Base-by-base conservation (phyloP, 495 filamentous ascomycete species). In the Bathelium albidoporum region DNA sequence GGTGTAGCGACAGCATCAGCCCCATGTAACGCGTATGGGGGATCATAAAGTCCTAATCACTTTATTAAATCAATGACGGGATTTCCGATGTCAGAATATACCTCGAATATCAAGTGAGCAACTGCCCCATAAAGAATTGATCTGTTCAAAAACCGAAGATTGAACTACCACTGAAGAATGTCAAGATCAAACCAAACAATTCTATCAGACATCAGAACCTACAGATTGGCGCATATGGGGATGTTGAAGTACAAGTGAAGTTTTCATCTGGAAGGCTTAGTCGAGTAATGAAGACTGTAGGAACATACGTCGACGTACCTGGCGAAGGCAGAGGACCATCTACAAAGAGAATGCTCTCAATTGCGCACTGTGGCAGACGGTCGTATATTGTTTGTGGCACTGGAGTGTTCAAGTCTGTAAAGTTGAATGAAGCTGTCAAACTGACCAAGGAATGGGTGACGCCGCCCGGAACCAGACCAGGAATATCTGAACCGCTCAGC, bases 101-200 rank as follows among this genome's bases (percentile, higher is more conserved):
- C 43, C 43, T 49, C 43, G 43, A 49, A 49, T n/a, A n/a, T 49
- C 43, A 49, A 49, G 43, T n/a, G 43, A 49, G 43, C 43, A 49
- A 3, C 9, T 18, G 20, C 9, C 43, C 43, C 43, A 49, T 10
- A 18, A 7, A 49, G 43, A 18, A n/a, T 49, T 18, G 18, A 49
- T n/a, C 3, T 9, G 18, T n/a, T 49, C 9, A 20, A 49, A n/a
- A 18, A 49, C 18, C 18, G 43, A 49, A 10, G 43, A 20, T 3
- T 3, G 43, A 20, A 49, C 18, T 3, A 49, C 43, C 43, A 49
- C 43, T 49, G 10, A 49, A 20, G n/a, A 49, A 7, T 49, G 3
- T 49, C 9, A 49, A 3, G 9, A 49, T 3, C 43, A 18, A 14
- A 10, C 9, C n/a, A 20, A 11, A 3, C 20, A 18, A 49, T 14